Conservation (phyloP, 768 basidiomycete genomes). For the Tulasnella sp. region DNA sequence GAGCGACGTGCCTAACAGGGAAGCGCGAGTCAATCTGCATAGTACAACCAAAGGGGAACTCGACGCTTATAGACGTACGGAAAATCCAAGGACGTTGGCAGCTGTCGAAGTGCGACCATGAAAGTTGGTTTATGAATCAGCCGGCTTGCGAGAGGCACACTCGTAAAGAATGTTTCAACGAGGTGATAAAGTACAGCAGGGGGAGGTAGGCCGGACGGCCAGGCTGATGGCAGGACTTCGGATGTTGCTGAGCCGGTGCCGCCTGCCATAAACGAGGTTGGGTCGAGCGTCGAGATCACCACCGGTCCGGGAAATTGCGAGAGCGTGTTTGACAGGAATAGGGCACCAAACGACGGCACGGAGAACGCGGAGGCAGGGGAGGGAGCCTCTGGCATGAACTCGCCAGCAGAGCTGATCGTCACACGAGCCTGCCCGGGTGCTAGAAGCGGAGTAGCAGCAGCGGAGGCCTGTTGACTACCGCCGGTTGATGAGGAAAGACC, state of each 20-base stretch:
- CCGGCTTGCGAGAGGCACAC: conserved; percentile 29
- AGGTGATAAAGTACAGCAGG: conserved; percentile 32
- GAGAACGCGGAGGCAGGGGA: background rate
- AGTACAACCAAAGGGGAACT: background rate
- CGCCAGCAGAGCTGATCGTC: background rate
- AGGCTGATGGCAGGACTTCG: conserved; percentile 16
- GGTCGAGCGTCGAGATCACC: background rate
- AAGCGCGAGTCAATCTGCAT: background rate
- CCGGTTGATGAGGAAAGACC: background rate
- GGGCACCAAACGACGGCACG: background rate
- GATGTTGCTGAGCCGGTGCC: background rate
- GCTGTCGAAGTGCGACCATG: background rate
- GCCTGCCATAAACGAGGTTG: background rate
- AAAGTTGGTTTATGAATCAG: conserved; percentile 36
- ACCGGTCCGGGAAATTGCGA: background rate
- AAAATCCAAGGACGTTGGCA: conserved; percentile 32
- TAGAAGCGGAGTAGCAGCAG: background rate
- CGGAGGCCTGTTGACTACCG: background rate
- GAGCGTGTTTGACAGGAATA: background rate
- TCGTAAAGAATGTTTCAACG: conserved; percentile 35
- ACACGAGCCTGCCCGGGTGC: background rate
- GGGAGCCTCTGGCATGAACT: background rate
- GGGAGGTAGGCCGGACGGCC: conserved; percentile 25
- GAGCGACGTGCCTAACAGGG: conserved; percentile 8
- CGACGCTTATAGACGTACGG: conserved; percentile 1